phyloP scores from a whole-genome alignment of 148 eudicot species.

The Chenopodium album region DNA sequence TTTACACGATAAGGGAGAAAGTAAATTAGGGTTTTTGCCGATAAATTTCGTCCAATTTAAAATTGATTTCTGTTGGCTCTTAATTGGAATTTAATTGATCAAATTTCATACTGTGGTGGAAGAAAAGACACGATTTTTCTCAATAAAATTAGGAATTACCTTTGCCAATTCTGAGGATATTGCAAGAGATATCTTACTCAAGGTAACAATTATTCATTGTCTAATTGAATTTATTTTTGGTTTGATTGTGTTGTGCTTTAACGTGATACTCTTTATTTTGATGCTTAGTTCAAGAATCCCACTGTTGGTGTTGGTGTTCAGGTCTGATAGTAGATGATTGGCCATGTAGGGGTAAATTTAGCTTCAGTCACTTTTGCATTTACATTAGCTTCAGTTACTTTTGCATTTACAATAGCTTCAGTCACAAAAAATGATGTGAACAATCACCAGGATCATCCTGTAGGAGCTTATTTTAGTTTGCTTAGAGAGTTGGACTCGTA shows the following conservation, averaged over 20 bases:
- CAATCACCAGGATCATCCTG: not conserved
- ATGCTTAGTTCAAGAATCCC: too few species aligned
- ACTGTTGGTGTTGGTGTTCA: too few species aligned
- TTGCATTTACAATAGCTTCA: too few species aligned
- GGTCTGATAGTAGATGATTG: too few species aligned
- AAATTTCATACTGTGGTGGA: conserved; percentile 38
- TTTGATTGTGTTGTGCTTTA: not conserved
- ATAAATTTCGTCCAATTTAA: not conserved
- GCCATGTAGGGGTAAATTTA: too few species aligned
- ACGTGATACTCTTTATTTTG: not conserved
- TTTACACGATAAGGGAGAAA: not conserved
- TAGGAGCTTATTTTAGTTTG: not conserved
- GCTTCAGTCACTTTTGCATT: too few species aligned
- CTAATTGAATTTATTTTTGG: too few species aligned
- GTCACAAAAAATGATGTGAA: not conserved
- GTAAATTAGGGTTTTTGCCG: conserved; percentile 17
- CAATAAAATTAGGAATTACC: conserved; percentile 76
- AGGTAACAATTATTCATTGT: conserved; percentile 39
- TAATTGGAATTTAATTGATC: not conserved
- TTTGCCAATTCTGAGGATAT: conserved; percentile 85
- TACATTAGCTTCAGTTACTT: too few species aligned
- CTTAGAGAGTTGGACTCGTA: not conserved
- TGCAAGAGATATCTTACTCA: conserved; percentile 56
- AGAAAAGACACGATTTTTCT: conserved; percentile 66
- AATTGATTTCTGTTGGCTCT: not conserved